Percentiles rank a stretch among this genome's conserved stretches.
phyloP scores from a whole-genome alignment of 495 filamentous ascomycete genomes.

The Aspergillus homomorphus region DNA sequence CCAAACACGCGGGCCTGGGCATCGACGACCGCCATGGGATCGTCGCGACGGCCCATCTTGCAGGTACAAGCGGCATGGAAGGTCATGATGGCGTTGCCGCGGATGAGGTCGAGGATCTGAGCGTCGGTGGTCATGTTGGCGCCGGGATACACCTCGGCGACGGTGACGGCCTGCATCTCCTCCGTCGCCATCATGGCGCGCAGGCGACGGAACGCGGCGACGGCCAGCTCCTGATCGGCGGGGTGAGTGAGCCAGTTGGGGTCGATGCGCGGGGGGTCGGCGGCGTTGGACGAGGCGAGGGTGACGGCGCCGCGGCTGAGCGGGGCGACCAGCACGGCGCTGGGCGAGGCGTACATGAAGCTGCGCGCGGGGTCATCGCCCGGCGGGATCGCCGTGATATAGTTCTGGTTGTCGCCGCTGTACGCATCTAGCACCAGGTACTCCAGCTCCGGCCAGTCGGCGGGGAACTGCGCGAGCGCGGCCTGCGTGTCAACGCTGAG shows the following conservation, averaged over 20 bases:
- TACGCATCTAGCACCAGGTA: constrained; percentile 33
- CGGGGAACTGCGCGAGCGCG: constrained; percentile 27
- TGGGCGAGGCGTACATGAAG: constrained; percentile 45
- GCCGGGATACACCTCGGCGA: constrained; percentile 45
- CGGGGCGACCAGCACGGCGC: constrained; percentile 40
- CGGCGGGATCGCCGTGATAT: constrained; percentile 14
- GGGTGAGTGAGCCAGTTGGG: constrained; percentile 43
- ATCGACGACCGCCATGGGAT: constrained; percentile 55
- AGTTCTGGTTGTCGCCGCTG: constrained; percentile 25
- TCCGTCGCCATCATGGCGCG: constrained; percentile 19
- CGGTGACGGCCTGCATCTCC: neutral
- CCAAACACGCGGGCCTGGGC: constrained; percentile 50
- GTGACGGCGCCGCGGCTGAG: constrained; percentile 52
- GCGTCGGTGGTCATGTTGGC: constrained; percentile 29
- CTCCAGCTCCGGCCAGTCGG: constrained; percentile 58
- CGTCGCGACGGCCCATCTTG: constrained; percentile 47
- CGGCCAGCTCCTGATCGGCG: constrained; percentile 42
- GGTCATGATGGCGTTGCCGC: constrained; percentile 42
- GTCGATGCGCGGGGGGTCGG: constrained; percentile 46
- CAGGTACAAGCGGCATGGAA: constrained; percentile 53
- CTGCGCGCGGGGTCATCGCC: constrained; percentile 30
- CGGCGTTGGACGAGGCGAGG: constrained; percentile 36
- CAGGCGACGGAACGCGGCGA: constrained; percentile 44
- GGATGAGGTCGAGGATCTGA: constrained; percentile 43
- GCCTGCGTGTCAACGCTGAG: neutral